Evolutionary conservation across 1,284 basidiomycete genomes (phyloP).

Genomic region (Flammula alnicola): DNA sequence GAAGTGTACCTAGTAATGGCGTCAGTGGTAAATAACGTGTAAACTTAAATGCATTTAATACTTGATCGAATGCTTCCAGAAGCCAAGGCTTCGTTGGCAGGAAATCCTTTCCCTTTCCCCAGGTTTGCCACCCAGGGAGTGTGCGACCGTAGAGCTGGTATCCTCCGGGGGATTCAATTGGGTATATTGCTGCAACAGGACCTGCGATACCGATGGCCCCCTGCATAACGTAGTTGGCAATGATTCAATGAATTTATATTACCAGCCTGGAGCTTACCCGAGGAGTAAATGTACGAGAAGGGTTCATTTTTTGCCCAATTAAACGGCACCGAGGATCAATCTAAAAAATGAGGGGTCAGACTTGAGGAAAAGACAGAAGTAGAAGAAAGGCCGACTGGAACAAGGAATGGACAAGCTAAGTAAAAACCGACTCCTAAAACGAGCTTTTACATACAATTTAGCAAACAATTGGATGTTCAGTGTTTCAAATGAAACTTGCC

Average conservation of each 20-base stretch:
- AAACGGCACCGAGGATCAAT: constrained; percentile 65
- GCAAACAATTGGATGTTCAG: neutral
- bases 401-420: constrained; percentile 62
- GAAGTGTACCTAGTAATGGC: constrained; percentile 46
- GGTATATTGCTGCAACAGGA: constrained; percentile 66
- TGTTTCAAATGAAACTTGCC: constrained; percentile 36
- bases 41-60: constrained; percentile 24
- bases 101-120: constrained; percentile 59
- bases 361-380: neutral
- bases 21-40: neutral
- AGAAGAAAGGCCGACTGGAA: constrained; percentile 47
- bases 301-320: constrained; percentile 69
- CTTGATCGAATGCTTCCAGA: constrained; percentile 68
- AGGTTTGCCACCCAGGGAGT: constrained; percentile 64
- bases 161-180: constrained; percentile 67
- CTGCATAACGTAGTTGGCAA: constrained; percentile 31
- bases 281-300: constrained; percentile 63
- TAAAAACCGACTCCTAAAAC: constrained; percentile 69
- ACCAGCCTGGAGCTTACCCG: constrained; percentile 41
- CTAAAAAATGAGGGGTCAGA: constrained; percentile 32
- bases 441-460: constrained; percentile 39
- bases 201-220: constrained; percentile 70
- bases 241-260: neutral
- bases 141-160: constrained; percentile 68
- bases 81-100: constrained; percentile 58